These are phyloP conservation scores for Keqinozyma sinolaborantium DNA, from an alignment of 1,139 yeast species.

Conservation along the genomic window DNA sequence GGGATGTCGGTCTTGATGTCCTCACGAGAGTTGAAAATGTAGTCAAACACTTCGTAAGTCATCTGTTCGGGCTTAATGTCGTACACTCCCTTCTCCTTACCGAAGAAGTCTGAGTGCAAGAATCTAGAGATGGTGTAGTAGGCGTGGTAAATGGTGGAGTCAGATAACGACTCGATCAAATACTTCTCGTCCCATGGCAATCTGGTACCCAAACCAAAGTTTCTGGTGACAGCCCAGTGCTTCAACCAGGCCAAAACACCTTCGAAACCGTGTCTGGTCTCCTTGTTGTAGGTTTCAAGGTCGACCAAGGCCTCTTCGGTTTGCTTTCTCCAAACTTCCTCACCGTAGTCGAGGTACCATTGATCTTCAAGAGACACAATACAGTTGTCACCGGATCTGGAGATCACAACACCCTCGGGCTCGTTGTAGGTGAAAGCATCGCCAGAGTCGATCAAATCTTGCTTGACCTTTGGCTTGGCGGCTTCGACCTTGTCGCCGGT, in stretches of 20 bases:
- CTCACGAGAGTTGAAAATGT: constrained; percentile 74
- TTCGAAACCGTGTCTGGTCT: constrained; percentile 89
- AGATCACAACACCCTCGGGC: constrained; percentile 86
- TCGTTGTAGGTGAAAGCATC: constrained; percentile 89
- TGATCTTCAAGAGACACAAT: constrained; percentile 97
- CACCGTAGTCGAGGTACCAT: constrained; percentile 98
- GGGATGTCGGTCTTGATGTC: constrained; percentile 61
- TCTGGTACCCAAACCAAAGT: constrained; percentile 92
- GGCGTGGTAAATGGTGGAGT: constrained; percentile 94
- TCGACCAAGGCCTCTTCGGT: constrained; percentile 76
- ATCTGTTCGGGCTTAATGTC: constrained; percentile 76
- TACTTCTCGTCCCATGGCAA: constrained; percentile 97
- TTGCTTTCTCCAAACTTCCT: constrained; percentile 82
- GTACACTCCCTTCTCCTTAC: constrained; percentile 69
- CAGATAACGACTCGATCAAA: constrained; percentile 92
- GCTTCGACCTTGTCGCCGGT: constrained; percentile 85
- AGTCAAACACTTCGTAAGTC: constrained; percentile 94
- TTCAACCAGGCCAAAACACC: constrained; percentile 95
- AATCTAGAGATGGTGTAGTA: constrained; percentile 89
- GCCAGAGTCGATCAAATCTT: constrained; percentile 72
- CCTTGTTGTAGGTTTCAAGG: constrained; percentile 80
- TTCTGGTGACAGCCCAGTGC: constrained; percentile 98
- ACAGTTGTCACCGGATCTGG: constrained; percentile 97
- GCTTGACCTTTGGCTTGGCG: constrained; percentile 85
- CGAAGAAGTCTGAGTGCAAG: constrained; percentile 84